Conservation (phyloP, 441 rosid species). For the Populus hybrid region DNA sequence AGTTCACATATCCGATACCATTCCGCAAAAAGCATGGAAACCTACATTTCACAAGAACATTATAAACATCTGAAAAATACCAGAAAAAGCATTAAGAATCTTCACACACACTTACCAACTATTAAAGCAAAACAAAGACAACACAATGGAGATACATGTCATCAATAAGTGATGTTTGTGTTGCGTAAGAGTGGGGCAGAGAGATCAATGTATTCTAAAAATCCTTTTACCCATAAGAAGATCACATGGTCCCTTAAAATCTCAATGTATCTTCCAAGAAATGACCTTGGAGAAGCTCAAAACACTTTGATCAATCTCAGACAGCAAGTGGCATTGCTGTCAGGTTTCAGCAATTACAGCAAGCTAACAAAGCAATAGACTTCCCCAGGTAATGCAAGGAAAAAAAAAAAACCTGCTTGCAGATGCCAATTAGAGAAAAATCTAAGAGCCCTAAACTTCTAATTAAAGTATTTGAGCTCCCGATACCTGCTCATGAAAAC, state of each 20-base stretch:
- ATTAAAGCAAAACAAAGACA: not conserved
- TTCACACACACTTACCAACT: not conserved
- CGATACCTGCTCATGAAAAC: constrained; percentile 73
- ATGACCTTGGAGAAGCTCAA: not conserved
- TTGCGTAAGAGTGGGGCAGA: not conserved
- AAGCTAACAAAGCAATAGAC: too few species aligned
- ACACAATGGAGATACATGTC: not conserved
- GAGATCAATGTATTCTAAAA: not conserved
- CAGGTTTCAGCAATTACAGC: not conserved
- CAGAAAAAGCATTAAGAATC: not conserved
- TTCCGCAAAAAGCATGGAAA: constrained; percentile 64
- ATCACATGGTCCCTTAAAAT: not conserved
- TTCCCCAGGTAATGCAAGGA: too few species aligned
- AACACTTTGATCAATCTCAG: not conserved
- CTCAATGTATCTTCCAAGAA: not conserved
- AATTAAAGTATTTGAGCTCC: not conserved
- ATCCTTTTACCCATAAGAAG: not conserved
- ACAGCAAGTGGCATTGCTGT: not conserved
- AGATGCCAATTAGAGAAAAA: too few species aligned
- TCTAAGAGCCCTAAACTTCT: not conserved
- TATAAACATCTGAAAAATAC: not conserved
- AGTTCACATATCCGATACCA: constrained; percentile 88
- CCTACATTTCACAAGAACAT: constrained; percentile 40
- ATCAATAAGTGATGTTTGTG: not conserved
- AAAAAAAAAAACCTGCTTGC: too few species aligned